Evolutionary conservation across 1,284 basidiomycete genomes (phyloP).

Genomic region (Flammula alnicola): DNA sequence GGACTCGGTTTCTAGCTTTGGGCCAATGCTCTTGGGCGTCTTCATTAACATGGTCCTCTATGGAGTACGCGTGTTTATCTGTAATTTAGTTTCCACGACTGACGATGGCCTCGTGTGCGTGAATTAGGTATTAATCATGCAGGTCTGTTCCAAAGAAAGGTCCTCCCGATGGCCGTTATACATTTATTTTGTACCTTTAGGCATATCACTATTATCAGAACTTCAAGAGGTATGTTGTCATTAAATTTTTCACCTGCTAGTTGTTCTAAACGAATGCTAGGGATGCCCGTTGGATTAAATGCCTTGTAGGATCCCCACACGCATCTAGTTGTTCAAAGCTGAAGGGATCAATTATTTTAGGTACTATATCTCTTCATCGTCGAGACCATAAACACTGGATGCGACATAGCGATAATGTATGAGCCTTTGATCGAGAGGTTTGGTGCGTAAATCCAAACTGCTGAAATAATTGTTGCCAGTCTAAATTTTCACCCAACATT

Average conservation of each 20-base stretch:
- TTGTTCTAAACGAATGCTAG: constrained; percentile 27
- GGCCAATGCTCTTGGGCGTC: constrained; percentile 49
- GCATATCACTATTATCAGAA: constrained; percentile 39
- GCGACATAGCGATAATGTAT: constrained; percentile 49
- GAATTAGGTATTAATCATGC: constrained; percentile 40
- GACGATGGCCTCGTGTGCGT: neutral
- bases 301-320: constrained; percentile 37
- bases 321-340: neutral
- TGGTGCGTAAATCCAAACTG: constrained; percentile 30
- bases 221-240: constrained; percentile 35
- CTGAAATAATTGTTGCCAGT: neutral
- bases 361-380: constrained; percentile 45
- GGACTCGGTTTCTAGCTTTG: constrained; percentile 37
- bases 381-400: constrained; percentile 48
- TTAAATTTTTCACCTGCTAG: constrained; percentile 6
- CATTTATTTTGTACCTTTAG: constrained; percentile 24
- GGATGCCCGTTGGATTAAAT: constrained; percentile 46
- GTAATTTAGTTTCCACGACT: neutral
- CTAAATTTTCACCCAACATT: neutral
- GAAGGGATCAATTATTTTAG: constrained; percentile 26
- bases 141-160: constrained; percentile 32
- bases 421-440: constrained; percentile 48
- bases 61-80: constrained; percentile 45
- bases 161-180: neutral
- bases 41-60: constrained; percentile 53